Base-by-base conservation (phyloP, 257 asterid genomes). In the Solanum appendiculatum region DNA sequence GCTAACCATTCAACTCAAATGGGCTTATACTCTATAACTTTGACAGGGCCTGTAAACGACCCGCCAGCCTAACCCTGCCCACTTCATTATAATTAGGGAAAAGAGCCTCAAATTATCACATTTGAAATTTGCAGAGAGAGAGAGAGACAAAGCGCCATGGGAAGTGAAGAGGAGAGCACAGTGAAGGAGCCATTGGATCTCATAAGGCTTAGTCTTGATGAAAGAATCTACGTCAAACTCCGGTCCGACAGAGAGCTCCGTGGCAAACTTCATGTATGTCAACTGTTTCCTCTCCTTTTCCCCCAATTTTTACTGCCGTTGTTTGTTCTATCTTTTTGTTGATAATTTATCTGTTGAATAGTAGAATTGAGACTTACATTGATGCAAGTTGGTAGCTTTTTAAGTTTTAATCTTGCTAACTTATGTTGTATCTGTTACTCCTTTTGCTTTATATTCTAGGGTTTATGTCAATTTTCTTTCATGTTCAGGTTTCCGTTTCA, bases 171-270 rank as follows among this genome's bases (percentile, higher is more conserved):
- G 82, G 99, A 97, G 90, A 96, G 98, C 90, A 93, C 98, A 77
- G 99, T 97, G 89, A 96, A 94, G 92, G 99, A 97, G 95, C 99
- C 99, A 1, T 91, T 97, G 95, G 99, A 97, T 91, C 98, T 97
- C 88, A 96, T 97, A 86, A 95, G 99, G 36, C 99, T 97, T 90
- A 97, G 99, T 54, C 97, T 97, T 88, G 99, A 97, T 89, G 99
- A 97, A 90, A 94, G 99, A 86, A 97, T 97, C 92, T 96, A 97
- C 90, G 99, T 97, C 87, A 97, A 97, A 93, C 99, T 97, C 81
- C 99, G 99, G 44, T 97, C 96, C 54, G 99, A 97, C 84, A 95
- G 99, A 25, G 99, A 97, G 88, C 99, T 97, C 58, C 99, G 99
- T 34, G 99, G 99, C 88, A 96, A 94, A 87, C 99, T 97, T 66